Conservation (phyloP, 805 yeast genomes). For the Hyphopichia homilentoma region DNA sequence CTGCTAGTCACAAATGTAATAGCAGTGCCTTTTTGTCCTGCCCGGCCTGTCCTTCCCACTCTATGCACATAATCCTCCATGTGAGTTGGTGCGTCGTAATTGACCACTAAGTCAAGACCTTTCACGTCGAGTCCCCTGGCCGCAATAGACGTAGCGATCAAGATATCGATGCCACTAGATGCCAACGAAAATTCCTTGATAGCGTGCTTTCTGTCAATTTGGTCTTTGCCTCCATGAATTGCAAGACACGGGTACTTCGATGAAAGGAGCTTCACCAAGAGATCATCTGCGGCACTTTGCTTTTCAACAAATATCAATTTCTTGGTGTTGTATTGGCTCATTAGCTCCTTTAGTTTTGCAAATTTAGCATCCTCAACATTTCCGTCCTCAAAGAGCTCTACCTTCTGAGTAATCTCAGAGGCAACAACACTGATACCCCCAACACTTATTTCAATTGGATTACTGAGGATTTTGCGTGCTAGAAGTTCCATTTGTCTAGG, state of each 20-base stretch:
- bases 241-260: slow-evolving; percentile 59
- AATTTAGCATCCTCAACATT: slow-evolving; percentile 44
- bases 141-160: slow-evolving; percentile 91
- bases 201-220: slow-evolving; percentile 73
- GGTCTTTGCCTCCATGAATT: slow-evolving; percentile 92
- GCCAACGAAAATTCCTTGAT: slow-evolving; percentile 59
- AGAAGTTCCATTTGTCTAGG: slow-evolving; percentile 74
- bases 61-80: slow-evolving; percentile 95
- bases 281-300: slow-evolving; percentile 78
- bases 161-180: slow-evolving; percentile 53
- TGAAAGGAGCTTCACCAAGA: slow-evolving; percentile 50
- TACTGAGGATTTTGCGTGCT: slow-evolving; percentile 59
- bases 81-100: slow-evolving; percentile 72
- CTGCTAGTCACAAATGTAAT: slow-evolving; percentile 59
- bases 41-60: slow-evolving; percentile 95
- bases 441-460: slow-evolving; percentile 73
- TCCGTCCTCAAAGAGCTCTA: slow-evolving; percentile 53
- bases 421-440: slow-evolving; percentile 82
- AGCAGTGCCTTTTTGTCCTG: slow-evolving; percentile 65
- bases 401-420: slow-evolving; percentile 70
- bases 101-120: slow-evolving; percentile 72
- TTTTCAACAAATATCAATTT: slow-evolving; percentile 82
- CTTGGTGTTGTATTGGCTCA: slow-evolving; percentile 54
- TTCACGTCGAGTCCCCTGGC: slow-evolving; percentile 96
- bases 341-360: slow-evolving; percentile 45